Evolutionary conservation across 2,329 filamentous ascomycete species (phyloP).

Genomic region (Trichoderma breve): DNA sequence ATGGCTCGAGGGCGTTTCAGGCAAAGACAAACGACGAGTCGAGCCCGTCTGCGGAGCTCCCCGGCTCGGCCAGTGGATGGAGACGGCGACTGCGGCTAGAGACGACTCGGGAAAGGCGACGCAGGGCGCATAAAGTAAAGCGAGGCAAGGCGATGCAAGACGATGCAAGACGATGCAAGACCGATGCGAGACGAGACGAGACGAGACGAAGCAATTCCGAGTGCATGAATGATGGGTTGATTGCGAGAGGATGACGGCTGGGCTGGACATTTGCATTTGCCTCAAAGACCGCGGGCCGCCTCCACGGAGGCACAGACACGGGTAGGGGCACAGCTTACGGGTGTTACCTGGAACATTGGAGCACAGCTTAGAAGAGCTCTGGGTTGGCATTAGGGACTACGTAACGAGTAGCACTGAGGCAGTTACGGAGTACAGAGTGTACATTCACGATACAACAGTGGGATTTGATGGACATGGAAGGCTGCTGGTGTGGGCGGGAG

Average conservation of each 20-base stretch:
- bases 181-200: not conserved
- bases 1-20: slow-evolving; percentile 6
- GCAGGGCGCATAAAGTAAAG: not conserved
- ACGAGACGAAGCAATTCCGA: not conserved
- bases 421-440: not conserved
- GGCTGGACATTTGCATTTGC: not conserved
- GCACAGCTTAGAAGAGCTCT: not conserved
- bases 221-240: not conserved
- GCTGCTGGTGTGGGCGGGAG: slow-evolving; percentile 3
- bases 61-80: not conserved
- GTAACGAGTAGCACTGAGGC: too few species aligned
- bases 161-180: not conserved
- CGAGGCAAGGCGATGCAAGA: not conserved
- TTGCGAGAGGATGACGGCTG: not conserved
- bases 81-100: not conserved
- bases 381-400: not conserved
- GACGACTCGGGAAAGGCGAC: slow-evolving; percentile 1
- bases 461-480: not conserved
- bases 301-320: not conserved
- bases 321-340: not conserved
- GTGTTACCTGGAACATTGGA: not conserved
- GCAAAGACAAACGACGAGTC: slow-evolving; percentile 13
- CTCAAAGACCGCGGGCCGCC: slow-evolving; percentile 4
- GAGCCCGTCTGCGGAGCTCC: slow-evolving; percentile 8
- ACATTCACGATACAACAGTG: not conserved